Base-by-base conservation (phyloP, 306 rosid species). In the Rosa rugosa region DNA sequence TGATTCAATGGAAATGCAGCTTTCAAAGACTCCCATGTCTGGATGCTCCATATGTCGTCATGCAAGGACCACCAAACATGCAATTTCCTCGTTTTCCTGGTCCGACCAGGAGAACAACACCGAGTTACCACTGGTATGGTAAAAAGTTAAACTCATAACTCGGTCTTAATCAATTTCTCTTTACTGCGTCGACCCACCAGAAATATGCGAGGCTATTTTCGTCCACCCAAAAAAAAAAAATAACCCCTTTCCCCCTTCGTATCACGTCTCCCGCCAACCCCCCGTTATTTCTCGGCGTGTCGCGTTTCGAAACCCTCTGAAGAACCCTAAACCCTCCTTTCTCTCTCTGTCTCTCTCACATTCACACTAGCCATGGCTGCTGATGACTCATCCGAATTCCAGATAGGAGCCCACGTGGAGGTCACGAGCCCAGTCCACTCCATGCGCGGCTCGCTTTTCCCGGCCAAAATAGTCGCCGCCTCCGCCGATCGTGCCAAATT, bases 361-460 rank as follows among this genome's bases (percentile, higher is more conserved):
- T 54, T 20, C 60, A 54, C 51, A 2, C 4, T 46, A 54, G 31
- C 40, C 17, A 27, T 27, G 38, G 67, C 67, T 5, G 67, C 38
- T 31, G 36, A 31, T 23, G 65, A 59, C 65, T 22, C 65, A 62
- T 62, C 40, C 8, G 3, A 4, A 49, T 81, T 84, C 44, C 45
- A 38, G 53, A 11, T 76, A 3, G 89, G 83, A 14, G 64, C 44
- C 68, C 25, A 65, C 17, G 86, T 85, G 44, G 89, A 85, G 75
- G 84, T 77, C 51, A 77, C 82, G 12, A 69, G 77, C 13, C 20
- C 68, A 6, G 54, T 38, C 42, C 79, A 17, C 45, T 18, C 9
- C 44, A 56, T 79, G 65, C 86, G 77, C 8, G 84, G 86, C 59
- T 17, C 82, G 5, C 75, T 83, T 2, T 80, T 83, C 36, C 89